phyloP scores from a whole-genome alignment of 2,329 filamentous ascomycete genomes.

The Phoma sp. region DNA sequence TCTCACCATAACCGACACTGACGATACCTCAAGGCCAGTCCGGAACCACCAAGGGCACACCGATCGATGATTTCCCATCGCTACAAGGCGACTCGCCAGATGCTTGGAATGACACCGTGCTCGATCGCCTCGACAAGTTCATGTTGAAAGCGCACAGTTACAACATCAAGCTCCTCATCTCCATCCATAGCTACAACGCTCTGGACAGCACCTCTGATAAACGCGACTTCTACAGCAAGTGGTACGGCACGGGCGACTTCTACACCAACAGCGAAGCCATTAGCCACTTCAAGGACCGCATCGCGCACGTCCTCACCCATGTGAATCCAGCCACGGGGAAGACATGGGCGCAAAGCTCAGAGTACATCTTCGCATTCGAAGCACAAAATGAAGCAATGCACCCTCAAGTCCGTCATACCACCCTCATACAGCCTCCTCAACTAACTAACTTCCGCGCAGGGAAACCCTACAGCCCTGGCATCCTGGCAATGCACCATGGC shows the following conservation, averaged over 20 bases:
- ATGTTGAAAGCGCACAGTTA: constrained; percentile 19
- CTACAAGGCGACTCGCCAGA: constrained; percentile 14
- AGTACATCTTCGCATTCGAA: constrained; percentile 25
- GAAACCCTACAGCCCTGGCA: constrained; percentile 10
- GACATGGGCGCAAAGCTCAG: constrained; percentile 17
- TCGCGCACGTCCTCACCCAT: constrained; percentile 15
- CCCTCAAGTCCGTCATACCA: constrained; percentile 2
- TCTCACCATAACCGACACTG: neutral
- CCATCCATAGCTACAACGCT: constrained; percentile 20
- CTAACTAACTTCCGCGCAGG: neutral
- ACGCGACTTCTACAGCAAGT: constrained; percentile 20
- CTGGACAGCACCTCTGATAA: constrained; percentile 10
- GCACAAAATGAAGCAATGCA: constrained; percentile 23
- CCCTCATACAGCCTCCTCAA: neutral
- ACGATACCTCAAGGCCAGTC: constrained; percentile 9
- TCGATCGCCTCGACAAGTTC: constrained; percentile 17
- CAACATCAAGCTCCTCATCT: constrained; percentile 19
- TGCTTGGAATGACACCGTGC: constrained; percentile 14
- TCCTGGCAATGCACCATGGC: constrained; percentile 21
- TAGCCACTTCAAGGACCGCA: constrained; percentile 14
- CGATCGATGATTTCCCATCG: constrained; percentile 5
- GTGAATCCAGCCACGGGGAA: constrained; percentile 14
- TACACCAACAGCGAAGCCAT: constrained; percentile 19
- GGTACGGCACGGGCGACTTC: constrained; percentile 21
- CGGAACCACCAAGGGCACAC: constrained; percentile 12